phyloP scores from a whole-genome alignment of 257 asterid species.

The Gentiana macrophylla region DNA sequence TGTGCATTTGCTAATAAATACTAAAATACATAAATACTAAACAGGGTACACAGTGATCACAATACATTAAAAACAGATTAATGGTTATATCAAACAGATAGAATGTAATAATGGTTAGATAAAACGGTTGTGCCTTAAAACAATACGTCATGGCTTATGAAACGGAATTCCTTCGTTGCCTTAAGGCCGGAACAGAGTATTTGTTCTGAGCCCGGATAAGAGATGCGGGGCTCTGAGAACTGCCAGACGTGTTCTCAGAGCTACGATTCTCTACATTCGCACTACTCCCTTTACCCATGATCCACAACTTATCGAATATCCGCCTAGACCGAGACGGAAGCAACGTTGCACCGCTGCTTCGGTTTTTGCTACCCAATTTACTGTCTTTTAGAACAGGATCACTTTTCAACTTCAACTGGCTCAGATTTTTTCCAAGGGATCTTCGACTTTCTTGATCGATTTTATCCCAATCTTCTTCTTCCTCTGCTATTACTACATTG shows the following conservation, averaged over 20 bases:
- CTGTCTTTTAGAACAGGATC: slow-evolving; percentile 24
- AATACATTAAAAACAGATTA: too few species aligned
- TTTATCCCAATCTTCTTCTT: slow-evolving; percentile 36
- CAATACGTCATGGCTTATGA: slow-evolving; percentile 21
- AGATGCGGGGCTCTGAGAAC: slow-evolving; percentile 80
- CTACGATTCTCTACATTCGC: slow-evolving; percentile 41
- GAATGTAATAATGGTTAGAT: too few species aligned
- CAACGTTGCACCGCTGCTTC: slow-evolving; percentile 47
- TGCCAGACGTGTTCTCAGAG: slow-evolving; percentile 65
- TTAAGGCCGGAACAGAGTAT: slow-evolving; percentile 35
- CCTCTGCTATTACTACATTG: slow-evolving; percentile 15
- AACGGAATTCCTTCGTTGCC: slow-evolving; percentile 67
- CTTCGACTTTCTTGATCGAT: slow-evolving; percentile 25
- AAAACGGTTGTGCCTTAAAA: too few species aligned
- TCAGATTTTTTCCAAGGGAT: slow-evolving; percentile 38
- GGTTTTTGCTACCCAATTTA: slow-evolving; percentile 44
- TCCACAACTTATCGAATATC: slow-evolving; percentile 71
- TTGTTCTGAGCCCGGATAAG: slow-evolving; percentile 46
- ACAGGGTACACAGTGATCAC: too few species aligned
- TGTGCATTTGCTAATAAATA: too few species aligned
- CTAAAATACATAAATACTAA: too few species aligned
- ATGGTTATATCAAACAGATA: too few species aligned
- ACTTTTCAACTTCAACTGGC: slow-evolving; percentile 44
- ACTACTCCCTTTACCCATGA: slow-evolving; percentile 40
- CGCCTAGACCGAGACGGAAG: slow-evolving; percentile 85